These are phyloP conservation scores for Wickerhamomyces subpelliculosus DNA, from an alignment of 805 yeast genomes.

Conservation along the genomic window DNA sequence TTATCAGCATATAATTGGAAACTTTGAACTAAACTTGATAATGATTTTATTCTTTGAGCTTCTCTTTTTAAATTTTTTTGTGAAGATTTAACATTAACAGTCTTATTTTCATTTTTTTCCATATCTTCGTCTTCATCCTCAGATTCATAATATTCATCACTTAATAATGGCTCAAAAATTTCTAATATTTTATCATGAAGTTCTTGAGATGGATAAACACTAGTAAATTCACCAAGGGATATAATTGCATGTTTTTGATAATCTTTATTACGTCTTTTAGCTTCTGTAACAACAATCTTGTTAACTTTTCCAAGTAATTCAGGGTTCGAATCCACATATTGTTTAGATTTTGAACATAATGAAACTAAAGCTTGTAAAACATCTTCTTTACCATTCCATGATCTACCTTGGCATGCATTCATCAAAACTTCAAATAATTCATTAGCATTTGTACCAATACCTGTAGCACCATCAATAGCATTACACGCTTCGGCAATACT, in stretches of 20 bases:
- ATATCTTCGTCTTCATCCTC: slow-evolving; percentile 29
- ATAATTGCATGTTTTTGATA: slow-evolving; percentile 55
- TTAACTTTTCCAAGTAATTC: slow-evolving; percentile 32
- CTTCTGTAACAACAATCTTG: slow-evolving; percentile 48
- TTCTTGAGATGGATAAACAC: slow-evolving; percentile 25
- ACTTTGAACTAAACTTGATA: slow-evolving; percentile 30
- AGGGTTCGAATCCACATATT: slow-evolving; percentile 23
- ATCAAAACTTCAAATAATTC: slow-evolving; percentile 46
- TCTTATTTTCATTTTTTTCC: slow-evolving; percentile 13
- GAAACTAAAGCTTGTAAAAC: slow-evolving; percentile 65
- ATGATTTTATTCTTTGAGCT: slow-evolving; percentile 34
- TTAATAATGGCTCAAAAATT: slow-evolving; percentile 25
- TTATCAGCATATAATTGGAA: slow-evolving; percentile 21
- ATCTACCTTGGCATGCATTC: slow-evolving; percentile 63
- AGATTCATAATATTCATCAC: slow-evolving; percentile 34
- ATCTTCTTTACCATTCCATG: slow-evolving; percentile 84
- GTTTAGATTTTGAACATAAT: slow-evolving; percentile 40
- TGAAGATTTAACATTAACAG: slow-evolving; percentile 31
- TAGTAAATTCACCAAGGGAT: slow-evolving; percentile 44
- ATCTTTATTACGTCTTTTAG: slow-evolving; percentile 54
- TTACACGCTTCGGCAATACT: slow-evolving; percentile 55
- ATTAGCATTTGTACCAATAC: slow-evolving; percentile 17
- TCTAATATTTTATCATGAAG: slow-evolving; percentile 28
- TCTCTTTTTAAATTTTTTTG: slow-evolving; percentile 40
- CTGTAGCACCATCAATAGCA: slow-evolving; percentile 29